A percentile compares a stretch with the other conserved stretches of the same genome.
These are phyloP conservation scores for Chalciporus sphaerocephalus DNA, from an alignment of 768 basidiomycete genomes.

Conservation along the genomic window DNA sequence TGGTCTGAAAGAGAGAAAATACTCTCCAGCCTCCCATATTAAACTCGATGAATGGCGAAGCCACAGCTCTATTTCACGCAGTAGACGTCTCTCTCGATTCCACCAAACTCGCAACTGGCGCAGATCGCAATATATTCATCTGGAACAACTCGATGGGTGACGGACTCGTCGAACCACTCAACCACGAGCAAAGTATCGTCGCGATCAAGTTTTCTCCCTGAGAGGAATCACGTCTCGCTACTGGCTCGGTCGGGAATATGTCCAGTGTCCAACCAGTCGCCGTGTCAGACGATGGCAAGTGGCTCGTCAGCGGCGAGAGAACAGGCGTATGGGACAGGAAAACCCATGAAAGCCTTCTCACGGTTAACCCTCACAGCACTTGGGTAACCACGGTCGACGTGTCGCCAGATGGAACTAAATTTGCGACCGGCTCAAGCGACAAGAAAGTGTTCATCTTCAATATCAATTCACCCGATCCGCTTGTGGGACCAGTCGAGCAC, in stretches of 20 bases:
- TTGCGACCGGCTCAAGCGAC: too few relatives aligned
- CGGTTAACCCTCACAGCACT: neutral
- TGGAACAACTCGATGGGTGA: neutral
- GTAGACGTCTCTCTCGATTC: too few relatives aligned
- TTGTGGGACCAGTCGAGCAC: too few relatives aligned
- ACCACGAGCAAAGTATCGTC: neutral
- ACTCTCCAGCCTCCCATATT: neutral
- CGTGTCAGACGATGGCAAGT: neutral
- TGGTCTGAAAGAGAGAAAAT: neutral
- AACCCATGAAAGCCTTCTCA: neutral
- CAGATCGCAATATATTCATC: neutral
- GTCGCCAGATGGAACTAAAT: too few relatives aligned
- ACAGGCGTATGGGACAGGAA: neutral
- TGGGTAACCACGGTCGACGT: neutral
- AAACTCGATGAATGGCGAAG: neutral
- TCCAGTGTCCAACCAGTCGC: too few relatives aligned
- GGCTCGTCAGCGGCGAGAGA: neutral
- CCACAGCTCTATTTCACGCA: neutral
- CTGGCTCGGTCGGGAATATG: neutral
- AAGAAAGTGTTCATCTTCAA: too few relatives aligned
- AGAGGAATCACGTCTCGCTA: neutral
- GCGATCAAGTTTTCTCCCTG: slow-evolving; percentile 1
- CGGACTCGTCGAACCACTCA: slow-evolving; percentile 1
- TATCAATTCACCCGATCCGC: too few relatives aligned
- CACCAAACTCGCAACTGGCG: slow-evolving; percentile 2